phyloP scores from a whole-genome alignment of 2,329 filamentous ascomycete species.

The Aspergillus melleus region DNA sequence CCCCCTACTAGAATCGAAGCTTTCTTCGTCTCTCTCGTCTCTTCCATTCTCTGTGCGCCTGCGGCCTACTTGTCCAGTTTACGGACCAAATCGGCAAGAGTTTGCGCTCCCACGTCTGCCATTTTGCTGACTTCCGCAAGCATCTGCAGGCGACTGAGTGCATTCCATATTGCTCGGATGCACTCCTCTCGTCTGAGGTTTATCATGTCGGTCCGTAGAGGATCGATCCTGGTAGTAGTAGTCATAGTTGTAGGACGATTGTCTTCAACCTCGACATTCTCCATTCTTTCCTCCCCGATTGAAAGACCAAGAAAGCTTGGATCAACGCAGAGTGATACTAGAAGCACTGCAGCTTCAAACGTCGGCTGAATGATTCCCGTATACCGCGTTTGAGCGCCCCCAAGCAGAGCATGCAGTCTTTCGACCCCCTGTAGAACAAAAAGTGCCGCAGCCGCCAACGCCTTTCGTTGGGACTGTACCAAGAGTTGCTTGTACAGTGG shows the following conservation, averaged over 20 bases:
- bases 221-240: not conserved
- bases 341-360: not conserved
- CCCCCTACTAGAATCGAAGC: no score
- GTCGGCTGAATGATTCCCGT: not conserved
- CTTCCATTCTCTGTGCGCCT: no score
- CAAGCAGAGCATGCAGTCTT: slow-evolving; percentile 2
- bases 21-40: no score
- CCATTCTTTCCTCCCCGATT: no score
- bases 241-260: no score
- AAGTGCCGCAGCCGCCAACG: slow-evolving; percentile 1
- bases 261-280: no score
- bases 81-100: not conserved
- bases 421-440: not conserved
- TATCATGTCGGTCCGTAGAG: not conserved
- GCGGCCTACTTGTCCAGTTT: not conserved
- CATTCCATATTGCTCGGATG: not conserved
- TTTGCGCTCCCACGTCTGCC: not conserved
- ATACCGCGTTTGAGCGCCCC: slow-evolving; percentile 2
- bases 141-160: not conserved
- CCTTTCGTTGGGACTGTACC: not conserved
- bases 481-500: slow-evolving; percentile 2
- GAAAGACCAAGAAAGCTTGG: not conserved
- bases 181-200: not conserved
- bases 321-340: not conserved
- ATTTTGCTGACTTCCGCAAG: not conserved